Evolutionary conservation across 306 rosid genomes (phyloP).

Genomic region (Castanopsis chinensis): DNA sequence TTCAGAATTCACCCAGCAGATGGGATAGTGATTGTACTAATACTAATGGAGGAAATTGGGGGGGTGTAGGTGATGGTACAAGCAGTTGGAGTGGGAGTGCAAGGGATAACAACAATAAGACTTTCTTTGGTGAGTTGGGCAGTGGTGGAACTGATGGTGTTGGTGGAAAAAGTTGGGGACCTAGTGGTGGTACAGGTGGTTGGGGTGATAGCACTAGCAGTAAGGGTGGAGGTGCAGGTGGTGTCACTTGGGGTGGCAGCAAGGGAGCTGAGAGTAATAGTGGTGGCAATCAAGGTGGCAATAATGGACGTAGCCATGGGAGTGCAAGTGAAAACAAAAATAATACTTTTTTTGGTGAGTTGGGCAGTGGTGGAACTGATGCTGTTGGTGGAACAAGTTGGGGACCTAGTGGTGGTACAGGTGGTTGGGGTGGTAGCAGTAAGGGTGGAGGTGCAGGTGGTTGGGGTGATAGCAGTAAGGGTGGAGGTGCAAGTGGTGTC

Average conservation of each 20-base stretch:
- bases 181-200: neutral
- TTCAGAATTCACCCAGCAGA: too few relatives aligned
- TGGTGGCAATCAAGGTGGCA: too few relatives aligned
- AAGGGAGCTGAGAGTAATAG: neutral
- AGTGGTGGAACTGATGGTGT: neutral
- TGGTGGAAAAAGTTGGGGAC: neutral
- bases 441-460: neutral
- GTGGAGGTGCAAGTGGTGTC: too few relatives aligned
- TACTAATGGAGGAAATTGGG: neutral
- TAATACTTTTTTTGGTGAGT: neutral
- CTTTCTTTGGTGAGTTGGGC: neutral
- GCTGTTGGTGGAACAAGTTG: constrained; percentile 4
- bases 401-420: neutral
- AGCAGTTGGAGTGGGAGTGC: neutral
- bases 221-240: neutral
- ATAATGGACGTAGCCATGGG: too few relatives aligned
- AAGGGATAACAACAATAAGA: neutral
- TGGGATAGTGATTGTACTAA: neutral
- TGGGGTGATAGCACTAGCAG: neutral
- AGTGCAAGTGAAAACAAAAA: too few relatives aligned
- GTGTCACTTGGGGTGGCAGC: neutral
- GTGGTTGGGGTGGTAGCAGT: neutral
- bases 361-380: neutral
- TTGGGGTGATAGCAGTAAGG: neutral
- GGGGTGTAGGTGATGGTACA: neutral